phyloP scores from a whole-genome alignment of 495 filamentous ascomycete genomes.

The Hypoxylon rickii region DNA sequence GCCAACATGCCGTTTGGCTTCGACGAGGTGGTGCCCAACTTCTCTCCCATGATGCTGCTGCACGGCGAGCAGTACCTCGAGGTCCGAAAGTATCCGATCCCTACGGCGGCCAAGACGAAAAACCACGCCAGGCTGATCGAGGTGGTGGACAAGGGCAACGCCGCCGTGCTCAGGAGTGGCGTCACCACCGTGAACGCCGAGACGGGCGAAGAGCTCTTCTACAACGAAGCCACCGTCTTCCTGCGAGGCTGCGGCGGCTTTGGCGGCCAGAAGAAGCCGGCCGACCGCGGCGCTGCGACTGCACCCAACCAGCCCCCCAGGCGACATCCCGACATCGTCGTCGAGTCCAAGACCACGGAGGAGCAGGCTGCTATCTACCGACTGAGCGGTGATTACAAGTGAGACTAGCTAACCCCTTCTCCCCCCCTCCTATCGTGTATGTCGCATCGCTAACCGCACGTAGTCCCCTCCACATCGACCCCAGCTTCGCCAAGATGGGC shows the following conservation, averaged over 20 bases:
- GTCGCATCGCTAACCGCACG: neutral
- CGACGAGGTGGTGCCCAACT: slow-evolving; percentile 87
- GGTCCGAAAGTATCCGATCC: slow-evolving; percentile 91
- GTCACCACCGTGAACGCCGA: slow-evolving; percentile 78
- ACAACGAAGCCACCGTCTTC: slow-evolving; percentile 93
- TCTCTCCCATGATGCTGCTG: slow-evolving; percentile 97
- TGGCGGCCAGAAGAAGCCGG: slow-evolving; percentile 79
- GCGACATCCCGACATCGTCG: slow-evolving; percentile 76
- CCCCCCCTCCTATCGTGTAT: neutral
- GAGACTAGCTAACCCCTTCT: slow-evolving; percentile 15
- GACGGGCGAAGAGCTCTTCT: slow-evolving; percentile 89
- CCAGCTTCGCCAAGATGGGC: slow-evolving; percentile 89
- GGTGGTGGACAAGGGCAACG: slow-evolving; percentile 93
- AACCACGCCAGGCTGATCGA: slow-evolving; percentile 88
- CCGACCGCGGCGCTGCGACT: slow-evolving; percentile 77
- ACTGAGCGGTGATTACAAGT: slow-evolving; percentile 82
- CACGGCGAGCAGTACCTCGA: slow-evolving; percentile 99
- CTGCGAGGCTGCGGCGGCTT: slow-evolving; percentile 93
- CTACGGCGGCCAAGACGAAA: slow-evolving; percentile 78
- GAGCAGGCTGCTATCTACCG: slow-evolving; percentile 97
- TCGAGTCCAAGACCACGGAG: slow-evolving; percentile 87
- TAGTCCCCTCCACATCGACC: slow-evolving; percentile 94
- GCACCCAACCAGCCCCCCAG: slow-evolving; percentile 77
- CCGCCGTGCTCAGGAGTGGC: slow-evolving; percentile 80
- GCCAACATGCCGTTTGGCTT: slow-evolving; percentile 79